These are phyloP conservation scores for Scheffersomyces coipomensis DNA, from an alignment of 805 yeast species.

Conservation along the genomic window DNA sequence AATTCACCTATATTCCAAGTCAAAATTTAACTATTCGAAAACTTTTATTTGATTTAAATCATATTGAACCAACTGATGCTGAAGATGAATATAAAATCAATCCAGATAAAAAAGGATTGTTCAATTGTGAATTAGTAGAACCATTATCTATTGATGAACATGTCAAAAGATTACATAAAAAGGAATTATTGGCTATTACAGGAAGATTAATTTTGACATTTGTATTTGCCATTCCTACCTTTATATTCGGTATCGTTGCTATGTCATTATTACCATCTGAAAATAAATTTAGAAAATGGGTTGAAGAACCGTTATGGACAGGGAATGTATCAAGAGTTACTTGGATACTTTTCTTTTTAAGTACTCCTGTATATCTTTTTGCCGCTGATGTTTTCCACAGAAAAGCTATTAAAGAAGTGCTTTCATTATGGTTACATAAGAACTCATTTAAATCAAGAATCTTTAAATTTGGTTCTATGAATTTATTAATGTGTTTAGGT, in stretches of 20 bases:
- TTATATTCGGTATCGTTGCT: slow-evolving; percentile 65
- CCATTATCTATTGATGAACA: slow-evolving; percentile 64
- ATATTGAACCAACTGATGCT: slow-evolving; percentile 30
- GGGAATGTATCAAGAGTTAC: slow-evolving; percentile 60
- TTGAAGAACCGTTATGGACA: slow-evolving; percentile 59
- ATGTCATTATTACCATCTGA: slow-evolving; percentile 55
- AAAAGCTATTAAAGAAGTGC: slow-evolving; percentile 61
- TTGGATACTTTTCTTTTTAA: slow-evolving; percentile 64
- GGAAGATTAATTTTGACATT: slow-evolving; percentile 49
- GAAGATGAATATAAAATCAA: slow-evolving; percentile 16
- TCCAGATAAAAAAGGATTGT: slow-evolving; percentile 23
- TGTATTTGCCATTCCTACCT: slow-evolving; percentile 63
- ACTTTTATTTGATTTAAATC: slow-evolving; percentile 49
- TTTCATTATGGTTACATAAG: slow-evolving; percentile 54
- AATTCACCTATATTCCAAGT: slow-evolving; percentile 64
- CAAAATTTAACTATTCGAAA: slow-evolving; percentile 53
- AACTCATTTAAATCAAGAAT: slow-evolving; percentile 56
- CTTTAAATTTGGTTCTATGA: slow-evolving; percentile 77
- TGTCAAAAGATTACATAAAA: slow-evolving; percentile 45
- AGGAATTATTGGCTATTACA: slow-evolving; percentile 47
- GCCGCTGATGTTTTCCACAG: slow-evolving; percentile 72
- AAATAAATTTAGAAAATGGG: slow-evolving; percentile 48
- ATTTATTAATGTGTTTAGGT: slow-evolving; percentile 67
- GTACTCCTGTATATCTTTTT: slow-evolving; percentile 74
- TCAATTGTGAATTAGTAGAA: slow-evolving; percentile 53